phyloP scores from a whole-genome alignment of 192 early-diverging fungal species.

The Phlyctochytrium bullatum region DNA sequence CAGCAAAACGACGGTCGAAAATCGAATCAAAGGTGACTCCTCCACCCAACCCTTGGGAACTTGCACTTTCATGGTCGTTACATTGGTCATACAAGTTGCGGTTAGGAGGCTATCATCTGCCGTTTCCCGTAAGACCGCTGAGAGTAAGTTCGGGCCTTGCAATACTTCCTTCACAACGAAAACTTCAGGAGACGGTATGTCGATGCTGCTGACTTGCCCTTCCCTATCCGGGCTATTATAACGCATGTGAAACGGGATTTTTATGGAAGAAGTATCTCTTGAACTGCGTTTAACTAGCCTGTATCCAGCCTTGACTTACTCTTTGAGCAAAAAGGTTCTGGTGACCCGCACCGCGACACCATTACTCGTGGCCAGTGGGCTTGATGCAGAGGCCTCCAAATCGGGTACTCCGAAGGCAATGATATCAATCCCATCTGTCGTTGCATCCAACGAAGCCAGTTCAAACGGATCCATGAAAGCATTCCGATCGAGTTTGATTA shows the following conservation, averaged over 20 bases:
- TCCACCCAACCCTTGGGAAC: no score
- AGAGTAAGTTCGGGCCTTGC: not conserved
- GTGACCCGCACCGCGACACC: not conserved
- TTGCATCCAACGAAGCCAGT: not conserved
- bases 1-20: no score
- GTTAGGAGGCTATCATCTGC: not conserved
- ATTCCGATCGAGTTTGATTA: not conserved
- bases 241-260: slow-evolving; percentile 3
- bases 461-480: slow-evolving; percentile 3
- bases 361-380: not conserved
- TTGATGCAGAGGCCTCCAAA: not conserved
- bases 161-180: no score
- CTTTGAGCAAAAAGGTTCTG: not conserved
- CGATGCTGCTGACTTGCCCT: not conserved
- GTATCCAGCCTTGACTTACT: not conserved
- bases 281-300: slow-evolving; percentile 4
- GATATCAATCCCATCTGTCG: not conserved
- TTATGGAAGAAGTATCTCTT: not conserved
- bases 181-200: not conserved
- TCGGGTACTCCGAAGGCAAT: not conserved
- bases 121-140: not conserved
- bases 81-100: not conserved
- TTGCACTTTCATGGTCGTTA: no score
- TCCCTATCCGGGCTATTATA: not conserved
- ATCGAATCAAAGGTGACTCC: no score